These are phyloP conservation scores for Pelomyxa schiedti DNA, from an alignment of 78 protist species.

Conservation along the genomic window DNA sequence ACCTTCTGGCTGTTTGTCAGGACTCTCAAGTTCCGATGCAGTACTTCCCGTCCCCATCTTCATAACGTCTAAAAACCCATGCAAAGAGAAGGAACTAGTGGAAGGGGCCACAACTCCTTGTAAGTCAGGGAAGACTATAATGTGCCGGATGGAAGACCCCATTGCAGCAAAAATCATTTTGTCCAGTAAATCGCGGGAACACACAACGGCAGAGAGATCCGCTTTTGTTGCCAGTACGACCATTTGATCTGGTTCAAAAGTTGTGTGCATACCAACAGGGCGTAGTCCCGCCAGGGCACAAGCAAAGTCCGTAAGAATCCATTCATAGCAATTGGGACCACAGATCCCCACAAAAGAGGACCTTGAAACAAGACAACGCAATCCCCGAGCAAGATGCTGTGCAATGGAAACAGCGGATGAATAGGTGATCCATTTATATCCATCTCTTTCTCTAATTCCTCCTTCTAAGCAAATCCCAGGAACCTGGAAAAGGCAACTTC, in stretches of 20 bases:
- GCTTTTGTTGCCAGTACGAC: too few species aligned
- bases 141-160: background rate
- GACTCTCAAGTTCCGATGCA: too few species aligned
- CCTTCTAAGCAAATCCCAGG: too few species aligned
- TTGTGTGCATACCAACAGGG: slow-evolving; percentile 9
- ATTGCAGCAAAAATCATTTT: background rate
- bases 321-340: slow-evolving; percentile 7
- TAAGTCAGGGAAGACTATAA: background rate
- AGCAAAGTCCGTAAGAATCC: background rate
- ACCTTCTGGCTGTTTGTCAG: background rate
- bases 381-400: background rate
- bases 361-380: background rate
- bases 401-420: background rate
- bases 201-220: background rate
- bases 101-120: too few species aligned
- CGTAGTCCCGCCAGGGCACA: background rate
- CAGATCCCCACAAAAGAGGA: background rate
- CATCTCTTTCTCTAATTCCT: too few species aligned
- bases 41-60: too few species aligned
- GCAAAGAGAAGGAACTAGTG: too few species aligned
- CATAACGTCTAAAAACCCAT: too few species aligned
- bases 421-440: slow-evolving; percentile 4
- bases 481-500: too few species aligned
- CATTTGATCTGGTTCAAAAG: too few species aligned
- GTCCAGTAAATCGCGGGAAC: too few species aligned